These are phyloP conservation scores for Taphrina wiesneri DNA, from an alignment of 1,139 yeast genomes.

Conservation along the genomic window DNA sequence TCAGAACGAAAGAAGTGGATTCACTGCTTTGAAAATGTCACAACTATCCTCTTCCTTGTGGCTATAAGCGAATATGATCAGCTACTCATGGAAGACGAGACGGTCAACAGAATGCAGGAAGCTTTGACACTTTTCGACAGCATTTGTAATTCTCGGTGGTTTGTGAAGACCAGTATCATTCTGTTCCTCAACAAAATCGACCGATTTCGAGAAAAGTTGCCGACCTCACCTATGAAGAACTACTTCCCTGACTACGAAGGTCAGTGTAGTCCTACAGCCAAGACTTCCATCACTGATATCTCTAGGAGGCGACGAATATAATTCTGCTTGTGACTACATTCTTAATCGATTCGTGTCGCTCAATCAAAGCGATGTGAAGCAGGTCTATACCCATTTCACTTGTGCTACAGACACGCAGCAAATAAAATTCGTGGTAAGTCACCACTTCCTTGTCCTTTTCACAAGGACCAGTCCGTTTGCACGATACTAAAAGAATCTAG, in stretches of 20 bases:
- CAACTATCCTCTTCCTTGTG: slow-evolving; percentile 84
- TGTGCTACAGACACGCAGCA: slow-evolving; percentile 88
- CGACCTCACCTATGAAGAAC: slow-evolving; percentile 60
- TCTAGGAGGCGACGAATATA: slow-evolving; percentile 52
- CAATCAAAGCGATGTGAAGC: slow-evolving; percentile 60
- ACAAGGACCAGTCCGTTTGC: background rate
- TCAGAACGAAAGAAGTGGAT: slow-evolving; percentile 95
- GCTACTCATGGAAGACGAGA: slow-evolving; percentile 81
- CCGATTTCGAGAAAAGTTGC: slow-evolving; percentile 69
- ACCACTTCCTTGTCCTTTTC: background rate
- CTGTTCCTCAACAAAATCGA: slow-evolving; percentile 87
- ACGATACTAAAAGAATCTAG: background rate
- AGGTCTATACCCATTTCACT: slow-evolving; percentile 85
- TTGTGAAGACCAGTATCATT: slow-evolving; percentile 80
- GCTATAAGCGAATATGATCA: slow-evolving; percentile 94
- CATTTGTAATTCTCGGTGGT: slow-evolving; percentile 83
- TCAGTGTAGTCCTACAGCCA: background rate
- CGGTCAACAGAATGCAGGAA: slow-evolving; percentile 89
- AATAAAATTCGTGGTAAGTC: slow-evolving; percentile 35
- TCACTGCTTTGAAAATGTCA: slow-evolving; percentile 89
- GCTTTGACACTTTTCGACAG: slow-evolving; percentile 81
- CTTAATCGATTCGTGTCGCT: slow-evolving; percentile 63
- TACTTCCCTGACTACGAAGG: slow-evolving; percentile 65
- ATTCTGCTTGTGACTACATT: slow-evolving; percentile 66
- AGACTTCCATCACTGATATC: background rate